A percentile compares a stretch with the other conserved stretches of the same genome.
These are phyloP conservation scores for Pelargonium myrrhifolium DNA, from an alignment of 441 rosid genomes.

Conservation along the genomic window DNA sequence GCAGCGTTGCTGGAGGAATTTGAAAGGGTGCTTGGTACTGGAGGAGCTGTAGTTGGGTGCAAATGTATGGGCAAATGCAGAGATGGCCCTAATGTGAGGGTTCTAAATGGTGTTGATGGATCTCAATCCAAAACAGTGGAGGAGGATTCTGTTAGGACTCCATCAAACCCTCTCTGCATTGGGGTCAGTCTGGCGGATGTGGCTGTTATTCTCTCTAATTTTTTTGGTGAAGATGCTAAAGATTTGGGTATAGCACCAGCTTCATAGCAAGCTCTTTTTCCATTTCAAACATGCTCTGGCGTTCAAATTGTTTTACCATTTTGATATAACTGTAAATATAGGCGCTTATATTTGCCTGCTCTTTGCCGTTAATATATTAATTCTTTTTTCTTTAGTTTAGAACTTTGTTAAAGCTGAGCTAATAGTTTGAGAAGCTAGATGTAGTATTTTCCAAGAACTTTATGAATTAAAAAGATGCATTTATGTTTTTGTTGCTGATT, in stretches of 20 bases:
- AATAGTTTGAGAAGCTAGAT: no score
- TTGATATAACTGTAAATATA: neutral
- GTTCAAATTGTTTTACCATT: neutral
- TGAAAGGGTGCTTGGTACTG: conserved; percentile 35
- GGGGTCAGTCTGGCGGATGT: conserved; percentile 72
- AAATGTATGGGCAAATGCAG: conserved; percentile 81
- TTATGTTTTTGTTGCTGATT: no score
- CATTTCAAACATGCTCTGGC: neutral
- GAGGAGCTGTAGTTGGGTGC: conserved; percentile 52
- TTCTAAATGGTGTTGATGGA: conserved; percentile 22
- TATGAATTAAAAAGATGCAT: no score
- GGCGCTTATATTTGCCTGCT: neutral
- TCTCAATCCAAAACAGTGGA: conserved; percentile 1
- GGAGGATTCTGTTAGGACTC: conserved; percentile 24
- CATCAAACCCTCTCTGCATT: conserved; percentile 41
- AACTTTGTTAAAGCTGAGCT: no score
- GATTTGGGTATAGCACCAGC: conserved; percentile 23
- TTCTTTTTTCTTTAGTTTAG: neutral
- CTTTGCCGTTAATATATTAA: neutral
- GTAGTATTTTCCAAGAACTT: no score
- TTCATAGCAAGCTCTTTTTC: conserved; percentile 6
- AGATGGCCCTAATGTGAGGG: conserved; percentile 60
- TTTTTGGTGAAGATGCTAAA: conserved; percentile 22
- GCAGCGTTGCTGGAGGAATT: conserved; percentile 47
- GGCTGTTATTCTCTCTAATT: conserved; percentile 40